phyloP scores from a whole-genome alignment of 23 red algal species.

The Gracilariopsis chorda region DNA sequence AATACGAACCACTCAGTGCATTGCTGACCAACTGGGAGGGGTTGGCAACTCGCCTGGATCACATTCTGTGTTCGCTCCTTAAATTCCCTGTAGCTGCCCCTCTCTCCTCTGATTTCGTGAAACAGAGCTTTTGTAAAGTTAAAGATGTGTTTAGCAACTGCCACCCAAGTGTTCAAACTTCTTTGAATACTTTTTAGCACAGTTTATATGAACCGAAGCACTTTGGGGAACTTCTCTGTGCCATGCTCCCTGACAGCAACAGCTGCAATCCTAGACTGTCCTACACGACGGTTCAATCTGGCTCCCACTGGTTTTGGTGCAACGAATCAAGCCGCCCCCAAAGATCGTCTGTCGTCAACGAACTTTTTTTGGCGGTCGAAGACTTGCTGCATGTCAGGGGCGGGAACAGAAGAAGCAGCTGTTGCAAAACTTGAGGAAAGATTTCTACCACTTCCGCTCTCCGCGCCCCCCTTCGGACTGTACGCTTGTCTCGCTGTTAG shows the following conservation, averaged over 20 bases:
- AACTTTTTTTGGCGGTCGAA: background rate
- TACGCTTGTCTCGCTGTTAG: background rate
- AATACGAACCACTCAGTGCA: no score
- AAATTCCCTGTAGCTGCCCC: no score
- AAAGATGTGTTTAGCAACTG: background rate
- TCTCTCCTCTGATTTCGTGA: background rate
- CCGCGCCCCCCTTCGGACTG: no score
- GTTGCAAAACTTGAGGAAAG: no score
- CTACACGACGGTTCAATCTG: background rate
- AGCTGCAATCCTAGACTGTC: background rate
- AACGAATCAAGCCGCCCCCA: background rate
- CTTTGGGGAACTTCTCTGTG: background rate
- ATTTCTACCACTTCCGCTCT: no score
- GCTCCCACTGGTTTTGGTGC: background rate
- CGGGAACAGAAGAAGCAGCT: background rate
- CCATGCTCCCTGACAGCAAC: background rate
- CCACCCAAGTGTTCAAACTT: slow-evolving; percentile 21
- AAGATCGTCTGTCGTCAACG: background rate
- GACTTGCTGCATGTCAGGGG: background rate
- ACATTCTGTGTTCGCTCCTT: no score
- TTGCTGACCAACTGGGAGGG: no score
- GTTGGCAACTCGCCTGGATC: no score
- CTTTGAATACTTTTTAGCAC: background rate
- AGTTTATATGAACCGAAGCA: background rate
- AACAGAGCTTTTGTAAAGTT: background rate